Conservation (phyloP, 441 rosid species). For the Brassica balearica region DNA sequence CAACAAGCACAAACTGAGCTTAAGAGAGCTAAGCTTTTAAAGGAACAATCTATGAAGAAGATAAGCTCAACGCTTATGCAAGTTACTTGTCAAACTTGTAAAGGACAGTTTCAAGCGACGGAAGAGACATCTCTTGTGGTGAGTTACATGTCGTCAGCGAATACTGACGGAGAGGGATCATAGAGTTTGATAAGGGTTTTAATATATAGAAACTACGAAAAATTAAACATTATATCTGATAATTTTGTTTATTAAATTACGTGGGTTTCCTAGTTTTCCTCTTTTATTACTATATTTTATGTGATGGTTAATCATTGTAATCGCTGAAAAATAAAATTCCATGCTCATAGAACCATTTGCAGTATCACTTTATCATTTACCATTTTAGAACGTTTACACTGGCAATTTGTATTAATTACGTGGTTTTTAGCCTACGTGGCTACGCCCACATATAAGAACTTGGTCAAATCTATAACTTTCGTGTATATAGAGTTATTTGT, state of each 20-base stretch:
- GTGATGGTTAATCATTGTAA: neutral
- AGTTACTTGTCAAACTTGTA: conserved; percentile 89
- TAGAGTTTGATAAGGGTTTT: conserved; percentile 22
- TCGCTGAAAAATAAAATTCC: neutral
- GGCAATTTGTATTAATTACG: neutral
- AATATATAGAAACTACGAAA: neutral
- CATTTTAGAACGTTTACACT: neutral
- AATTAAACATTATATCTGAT: conserved; percentile 12
- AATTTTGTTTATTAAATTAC: conserved; percentile 24
- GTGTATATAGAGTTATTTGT: neutral
- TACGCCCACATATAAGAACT: neutral
- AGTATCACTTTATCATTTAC: neutral
- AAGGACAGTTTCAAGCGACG: conserved; percentile 65
- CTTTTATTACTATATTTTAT: conserved; percentile 14
- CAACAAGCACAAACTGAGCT: conserved; percentile 86
- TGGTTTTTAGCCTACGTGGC: neutral
- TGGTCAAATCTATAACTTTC: neutral
- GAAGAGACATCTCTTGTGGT: conserved; percentile 81
- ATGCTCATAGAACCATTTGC: neutral
- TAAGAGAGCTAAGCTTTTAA: conserved; percentile 73
- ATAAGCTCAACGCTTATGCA: conserved; percentile 75
- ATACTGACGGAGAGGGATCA: conserved; percentile 67
- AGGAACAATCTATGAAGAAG: conserved; percentile 77
- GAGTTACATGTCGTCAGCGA: conserved; percentile 91
- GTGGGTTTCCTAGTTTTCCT: conserved; percentile 12